Base-by-base conservation (phyloP, 139 green algal genomes). In the Yamagishiella unicocca region DNA sequence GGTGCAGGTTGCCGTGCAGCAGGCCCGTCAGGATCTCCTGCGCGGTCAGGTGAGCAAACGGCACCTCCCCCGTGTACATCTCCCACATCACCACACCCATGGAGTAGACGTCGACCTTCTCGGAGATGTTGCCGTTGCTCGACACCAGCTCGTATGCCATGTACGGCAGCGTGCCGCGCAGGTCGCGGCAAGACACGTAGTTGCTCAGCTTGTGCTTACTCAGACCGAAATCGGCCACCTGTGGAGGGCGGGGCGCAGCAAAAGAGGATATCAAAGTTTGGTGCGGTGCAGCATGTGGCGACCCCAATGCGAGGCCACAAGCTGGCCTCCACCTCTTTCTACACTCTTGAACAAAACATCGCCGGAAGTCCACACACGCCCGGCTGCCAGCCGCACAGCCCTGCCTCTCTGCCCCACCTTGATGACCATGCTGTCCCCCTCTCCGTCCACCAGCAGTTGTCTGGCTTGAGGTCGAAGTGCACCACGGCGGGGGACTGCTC, bases 381-480 rank as follows among this genome's bases (percentile, higher is more conserved):
- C n/a, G n/a, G n/a, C n/a, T n/a, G n/a, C n/a, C n/a, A n/a, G n/a
- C n/a, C n/a, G n/a, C n/a, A n/a, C n/a, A n/a, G n/a, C n/a, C n/a
- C n/a, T n/a, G n/a, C n/a, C n/a, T n/a, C n/a, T n/a, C n/a, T n/a
- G n/a, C 55, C 66, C 7, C 45, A 90, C 84, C 87, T 93, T 93
- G 83, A 93, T 83, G 12, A 88, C 61, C 86, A 91, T 83, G 27
- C 33, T 85, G 75, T 91, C 84, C 9, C 82, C 89, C 82, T 94
- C 89, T 19, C 91, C 93, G 45, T 97, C 97, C 42, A 99, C 92
- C 80, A 99, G 94, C 86, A 99, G 90, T 99, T 99, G 92, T 99
- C 97, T 14, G 95, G 95, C 92, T 98, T 92, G 45, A 99, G 95
- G 88, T 99, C 97, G 85, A 99, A 98, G 90, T 99, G 97, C 35